A percentile compares a stretch with the other conserved stretches of the same genome.
phyloP scores from a whole-genome alignment of 129 eudicot species.

The Lonicera japonica region DNA sequence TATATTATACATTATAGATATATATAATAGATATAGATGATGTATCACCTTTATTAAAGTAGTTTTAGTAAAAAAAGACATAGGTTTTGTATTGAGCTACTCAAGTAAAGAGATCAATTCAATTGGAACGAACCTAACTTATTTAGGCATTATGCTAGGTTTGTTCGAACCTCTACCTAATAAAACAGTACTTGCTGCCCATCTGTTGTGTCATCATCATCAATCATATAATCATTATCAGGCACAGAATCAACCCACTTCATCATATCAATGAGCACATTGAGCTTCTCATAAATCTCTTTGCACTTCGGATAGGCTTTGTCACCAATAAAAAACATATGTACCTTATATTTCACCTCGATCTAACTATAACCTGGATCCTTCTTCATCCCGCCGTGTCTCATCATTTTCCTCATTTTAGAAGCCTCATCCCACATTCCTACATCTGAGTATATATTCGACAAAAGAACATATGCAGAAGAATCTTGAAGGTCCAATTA shows the following conservation, averaged over 20 bases:
- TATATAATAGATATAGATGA: too few relatives aligned
- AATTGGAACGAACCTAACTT: too few relatives aligned
- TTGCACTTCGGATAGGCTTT: constrained; percentile 70
- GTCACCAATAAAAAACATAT: constrained; percentile 68
- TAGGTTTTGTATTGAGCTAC: too few relatives aligned
- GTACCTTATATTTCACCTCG: constrained; percentile 68
- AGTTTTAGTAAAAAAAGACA: background rate
- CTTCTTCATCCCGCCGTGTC: constrained; percentile 50
- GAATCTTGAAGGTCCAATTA: constrained; percentile 73
- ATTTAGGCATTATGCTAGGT: too few relatives aligned
- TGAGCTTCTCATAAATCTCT: too few relatives aligned
- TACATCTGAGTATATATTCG: constrained; percentile 71
- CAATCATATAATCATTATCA: constrained; percentile 13
- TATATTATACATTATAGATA: too few relatives aligned
- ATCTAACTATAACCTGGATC: constrained; percentile 99
- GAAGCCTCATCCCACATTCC: constrained; percentile 75
- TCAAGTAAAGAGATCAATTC: too few relatives aligned
- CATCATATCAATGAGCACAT: too few relatives aligned
- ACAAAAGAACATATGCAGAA: constrained; percentile 62
- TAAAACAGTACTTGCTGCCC: constrained; percentile 14
- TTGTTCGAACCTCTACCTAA: too few relatives aligned
- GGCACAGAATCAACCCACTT: constrained; percentile 26
- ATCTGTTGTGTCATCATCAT: constrained; percentile 15
- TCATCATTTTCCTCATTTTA: constrained; percentile 52
- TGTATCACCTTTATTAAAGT: too few relatives aligned